Base-by-base conservation (phyloP, 306 rosid species). In the Trifolium subterraneum region DNA sequence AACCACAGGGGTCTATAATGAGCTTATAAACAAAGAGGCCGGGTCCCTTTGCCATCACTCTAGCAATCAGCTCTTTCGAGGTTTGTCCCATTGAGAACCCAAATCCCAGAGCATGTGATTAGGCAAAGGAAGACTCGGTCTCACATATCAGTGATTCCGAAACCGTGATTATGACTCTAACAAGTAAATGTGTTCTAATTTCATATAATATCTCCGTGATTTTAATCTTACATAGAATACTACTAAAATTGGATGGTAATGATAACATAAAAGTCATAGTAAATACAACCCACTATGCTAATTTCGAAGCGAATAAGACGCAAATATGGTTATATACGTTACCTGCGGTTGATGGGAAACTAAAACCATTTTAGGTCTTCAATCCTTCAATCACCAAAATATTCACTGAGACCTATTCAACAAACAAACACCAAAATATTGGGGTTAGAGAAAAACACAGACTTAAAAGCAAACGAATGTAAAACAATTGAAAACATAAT, bases 291-390 rank as follows among this genome's bases (percentile, higher is more conserved):
- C 20, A 72, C 55, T 16, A 50, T 15, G 41, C 41, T 54, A 20
- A 8, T 75, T 59, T 68, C 67, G n/a, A 14, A 47, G 15, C 55
- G 38, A 41, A 69, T 23, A 47, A 72, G 23, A 64, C 18, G 2
- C 33, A 19, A 68, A 64, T 68, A 36, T 66, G 9, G 7, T 10
- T 10, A 4, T 13, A 60, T 29, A 16, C 10, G 7, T 58, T 78
- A 92, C 98, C 98, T 87, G 98, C 69, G 87, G 79, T 81, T 87
- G 95, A 84, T 88, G 88, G 71, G 93, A 81, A 50, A 87, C 86
- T 73, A 88, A 80, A 52, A 90, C 87, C 98, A 90, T 88, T 77
- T 76, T 80, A 36, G 75, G 75, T 13, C 80, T 81, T 73, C n/a
- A 81, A 71, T 79, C 82, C 80, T 81, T 73, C n/a, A 81, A 71